Base-by-base conservation (phyloP, 176 grass and related monocot genomes). In the Rhynchospora tenuis region DNA sequence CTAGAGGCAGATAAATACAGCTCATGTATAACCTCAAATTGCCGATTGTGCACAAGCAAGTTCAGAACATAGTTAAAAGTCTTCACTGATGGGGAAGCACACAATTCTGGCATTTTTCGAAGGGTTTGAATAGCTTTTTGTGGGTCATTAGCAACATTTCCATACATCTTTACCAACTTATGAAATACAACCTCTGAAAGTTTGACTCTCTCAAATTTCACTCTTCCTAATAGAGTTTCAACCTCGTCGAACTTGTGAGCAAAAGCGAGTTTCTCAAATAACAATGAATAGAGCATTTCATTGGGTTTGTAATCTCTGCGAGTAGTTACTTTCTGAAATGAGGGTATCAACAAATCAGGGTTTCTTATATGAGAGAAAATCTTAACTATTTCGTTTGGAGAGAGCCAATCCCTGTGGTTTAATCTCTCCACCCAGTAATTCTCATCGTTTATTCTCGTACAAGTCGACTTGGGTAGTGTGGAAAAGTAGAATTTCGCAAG, bases 121-220 rank as follows among this genome's bases (percentile, higher is more conserved):
- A 98, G 95, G 0, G 56, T 87, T 56, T 88, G 79, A 11, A 94
- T 90, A 66, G 92, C 90, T 20, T 98, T 93, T 74, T 94, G 80
- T 0, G 84, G 89, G 45, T 94, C 87, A 77, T 91, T 87, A 6
- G 89, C 92, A 57, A 94, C 90, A 83, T 93, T 98, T 42, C 92
- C 90, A 50, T 94, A 94, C 89, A 98, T 98, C 72, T 98, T 98
- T 57, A 98, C 89, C 74, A 98, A 67, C 52, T 88, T 90, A 55
- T 91, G 82, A 55, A 95, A 98, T 77, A 98, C 91, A 1, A 89
- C 89, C 24, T 95, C 92, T 0, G 95, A 95, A 86, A 98, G 84
- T 81, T 63, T 78, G 50, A 89, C 86, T 59, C 74, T 94, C 22
- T 93, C 89, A 8, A 15, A 2, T 62, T 77, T 95, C 20, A 90